Base-by-base conservation (phyloP, 176 grass and related monocot genomes). In the Avena atlantica region DNA sequence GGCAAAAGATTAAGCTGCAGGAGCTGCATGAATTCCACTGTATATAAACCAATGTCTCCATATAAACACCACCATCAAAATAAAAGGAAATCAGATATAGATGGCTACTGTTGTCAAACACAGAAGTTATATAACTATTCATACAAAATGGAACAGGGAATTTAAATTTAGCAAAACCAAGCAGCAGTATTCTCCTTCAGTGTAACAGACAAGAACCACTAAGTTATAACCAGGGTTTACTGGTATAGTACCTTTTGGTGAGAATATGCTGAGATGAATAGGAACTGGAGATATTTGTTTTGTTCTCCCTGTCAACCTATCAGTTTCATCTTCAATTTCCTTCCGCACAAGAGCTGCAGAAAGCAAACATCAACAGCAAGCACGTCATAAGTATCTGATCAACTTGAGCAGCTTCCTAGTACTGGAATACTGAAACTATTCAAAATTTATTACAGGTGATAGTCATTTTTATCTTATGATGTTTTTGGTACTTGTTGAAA, bases 221-320 rank as follows among this genome's bases (percentile, higher is more conserved):
- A 84, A 49, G 15, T 68, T 67, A 61, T 66, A 65, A 8, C 36
- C 17, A 86, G 36, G 27, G 25, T 76, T 31, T 76, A 49, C 23
- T 6, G 49, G 52, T 72, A 13, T 64, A 78, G 52, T 89, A 92
- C 97, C 92, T 36, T 94, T 78, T 81, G 97, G 94, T 78, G 90
- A 99, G 68, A 93, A 99, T 84, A 99, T 99, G 85, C 97, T 96
- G 61, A 99, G 90, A 91, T 99, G 97, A 91, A 99, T 96, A n/a
- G 94, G 97, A 93, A 99, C 90, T 36, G 85, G 65, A 86, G 92
- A 99, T 79, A 99, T 93, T 79, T 99, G 97, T 75, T 99, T 99
- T 42, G 89, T 81, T 81, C 86, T 96, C 83, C 94, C 89, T 5
- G 92, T 98, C 62, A 98, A 55, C 85, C 94, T 91, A 81, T 96